These are phyloP conservation scores for Entonaema liquescens DNA, from an alignment of 495 filamentous ascomycete species.

Conservation along the genomic window DNA sequence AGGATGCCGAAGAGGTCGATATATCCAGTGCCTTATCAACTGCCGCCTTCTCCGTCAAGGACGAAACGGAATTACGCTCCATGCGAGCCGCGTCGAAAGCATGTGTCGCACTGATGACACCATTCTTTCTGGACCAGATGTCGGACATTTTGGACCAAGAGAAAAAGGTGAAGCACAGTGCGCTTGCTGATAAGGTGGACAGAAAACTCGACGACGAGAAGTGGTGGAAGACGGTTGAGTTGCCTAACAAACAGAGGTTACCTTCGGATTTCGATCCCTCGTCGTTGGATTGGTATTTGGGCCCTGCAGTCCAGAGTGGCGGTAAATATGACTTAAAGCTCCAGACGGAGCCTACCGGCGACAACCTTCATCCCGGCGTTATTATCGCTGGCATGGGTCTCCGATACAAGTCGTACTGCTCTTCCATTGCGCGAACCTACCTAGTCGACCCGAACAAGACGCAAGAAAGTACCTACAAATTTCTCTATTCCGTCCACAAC, in stretches of 20 bases:
- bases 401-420: constrained; percentile 93
- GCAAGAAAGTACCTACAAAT: constrained; percentile 92
- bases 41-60: constrained; percentile 91
- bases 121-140: constrained; percentile 98
- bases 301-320: constrained; percentile 93
- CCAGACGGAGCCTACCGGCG: constrained; percentile 75
- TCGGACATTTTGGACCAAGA: constrained; percentile 92
- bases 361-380: constrained; percentile 88
- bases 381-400: constrained; percentile 92
- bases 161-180: constrained; percentile 92
- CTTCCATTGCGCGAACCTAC: constrained; percentile 89
- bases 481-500: constrained; percentile 87
- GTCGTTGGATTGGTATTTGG: constrained; percentile 92
- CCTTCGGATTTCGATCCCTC: constrained; percentile 86
- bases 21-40: constrained; percentile 81
- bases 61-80: constrained; percentile 90
- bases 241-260: constrained; percentile 73
- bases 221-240: constrained; percentile 83
- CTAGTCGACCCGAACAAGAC: constrained; percentile 95
- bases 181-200: constrained; percentile 83
- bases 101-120: constrained; percentile 88
- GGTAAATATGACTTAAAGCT: constrained; percentile 92
- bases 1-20: constrained; percentile 90
- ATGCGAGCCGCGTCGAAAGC: constrained; percentile 94
- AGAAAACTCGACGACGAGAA: constrained; percentile 90